These are phyloP conservation scores for Epicoccum nigrum DNA, from an alignment of 2,329 filamentous ascomycete genomes.

Conservation along the genomic window DNA sequence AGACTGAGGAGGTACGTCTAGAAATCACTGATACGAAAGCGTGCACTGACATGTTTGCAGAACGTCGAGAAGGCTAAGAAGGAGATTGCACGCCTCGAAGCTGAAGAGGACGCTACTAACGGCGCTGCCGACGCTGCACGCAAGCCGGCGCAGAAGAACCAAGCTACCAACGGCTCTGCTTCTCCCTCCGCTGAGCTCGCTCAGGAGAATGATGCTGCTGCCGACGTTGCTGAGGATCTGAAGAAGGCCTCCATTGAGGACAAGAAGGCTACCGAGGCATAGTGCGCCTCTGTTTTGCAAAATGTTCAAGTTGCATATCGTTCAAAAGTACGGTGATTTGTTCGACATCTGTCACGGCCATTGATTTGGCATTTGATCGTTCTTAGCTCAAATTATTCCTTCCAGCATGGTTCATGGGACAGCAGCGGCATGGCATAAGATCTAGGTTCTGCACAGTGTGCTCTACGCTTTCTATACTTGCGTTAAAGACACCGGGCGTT, in stretches of 20 bases:
- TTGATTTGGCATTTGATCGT: constrained; percentile 23
- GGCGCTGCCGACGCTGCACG: constrained; percentile 62
- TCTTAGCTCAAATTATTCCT: constrained; percentile 20
- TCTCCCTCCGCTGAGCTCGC: constrained; percentile 60
- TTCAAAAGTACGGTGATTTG: constrained; percentile 25
- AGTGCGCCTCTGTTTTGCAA: constrained; percentile 8
- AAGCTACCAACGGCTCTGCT: constrained; percentile 58
- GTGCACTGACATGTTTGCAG: constrained; percentile 54
- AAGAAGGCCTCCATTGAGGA: constrained; percentile 67
- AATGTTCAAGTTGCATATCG: constrained; percentile 13
- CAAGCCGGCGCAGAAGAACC: constrained; percentile 59
- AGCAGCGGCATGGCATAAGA: constrained; percentile 29
- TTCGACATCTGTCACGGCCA: constrained; percentile 25
- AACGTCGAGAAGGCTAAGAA: constrained; percentile 97
- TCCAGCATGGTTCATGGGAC: constrained; percentile 28
- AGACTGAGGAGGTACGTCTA: constrained; percentile 83
- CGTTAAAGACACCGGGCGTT: constrained; percentile 25
- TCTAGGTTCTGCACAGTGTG: constrained; percentile 23
- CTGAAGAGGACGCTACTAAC: constrained; percentile 67
- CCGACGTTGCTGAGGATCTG: constrained; percentile 65
- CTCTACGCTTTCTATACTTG: constrained; percentile 16
- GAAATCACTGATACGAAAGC: not conserved
- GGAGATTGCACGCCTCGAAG: constrained; percentile 83
- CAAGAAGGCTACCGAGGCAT: constrained; percentile 36
- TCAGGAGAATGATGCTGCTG: constrained; percentile 65